phyloP scores from a whole-genome alignment of 2,329 filamentous ascomycete genomes.

The Ophiocordyceps unilateralis region DNA sequence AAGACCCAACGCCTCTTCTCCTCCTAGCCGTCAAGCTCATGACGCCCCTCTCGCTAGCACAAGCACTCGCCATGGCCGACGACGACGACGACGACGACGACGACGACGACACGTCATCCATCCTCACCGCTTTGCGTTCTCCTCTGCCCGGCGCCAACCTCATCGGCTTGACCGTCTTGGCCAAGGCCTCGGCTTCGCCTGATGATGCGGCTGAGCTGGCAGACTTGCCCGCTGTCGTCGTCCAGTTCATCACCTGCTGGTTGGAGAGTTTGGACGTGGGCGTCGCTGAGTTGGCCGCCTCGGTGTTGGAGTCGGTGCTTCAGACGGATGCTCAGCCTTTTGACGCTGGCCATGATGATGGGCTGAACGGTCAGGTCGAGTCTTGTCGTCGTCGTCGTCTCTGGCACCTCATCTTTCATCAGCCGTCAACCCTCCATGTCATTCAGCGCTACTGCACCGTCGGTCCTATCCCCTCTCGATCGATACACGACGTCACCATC shows the following conservation, averaged over 20 bases:
- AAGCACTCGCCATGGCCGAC: constrained; percentile 33
- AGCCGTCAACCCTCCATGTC: constrained; percentile 25
- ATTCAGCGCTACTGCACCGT: constrained; percentile 19
- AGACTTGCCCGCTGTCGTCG: constrained; percentile 28
- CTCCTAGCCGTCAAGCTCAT: constrained; percentile 39
- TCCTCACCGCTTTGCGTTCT: constrained; percentile 35
- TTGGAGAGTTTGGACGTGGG: constrained; percentile 33
- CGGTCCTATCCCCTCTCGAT: constrained; percentile 8
- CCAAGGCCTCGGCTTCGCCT: constrained; percentile 33
- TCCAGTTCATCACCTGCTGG: constrained; percentile 33
- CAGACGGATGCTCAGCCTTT: too few species aligned
- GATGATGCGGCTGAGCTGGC: constrained; percentile 32
- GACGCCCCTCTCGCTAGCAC: constrained; percentile 31
- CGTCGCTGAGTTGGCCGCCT: constrained; percentile 35
- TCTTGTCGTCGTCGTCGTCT: constrained; percentile 34
- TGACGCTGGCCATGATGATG: too few species aligned
- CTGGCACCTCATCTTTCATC: constrained; percentile 34
- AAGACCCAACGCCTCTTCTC: constrained; percentile 33
- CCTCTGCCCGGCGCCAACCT: constrained; percentile 38
- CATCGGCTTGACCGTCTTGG: constrained; percentile 36
- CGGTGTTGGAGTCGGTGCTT: constrained; percentile 34
- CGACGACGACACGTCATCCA: too few species aligned
- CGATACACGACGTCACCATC: constrained; percentile 24
- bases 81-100: too few species aligned
- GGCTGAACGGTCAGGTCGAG: too few species aligned